phyloP scores from a whole-genome alignment of 2,329 filamentous ascomycete species.

The Penicillium sp. region DNA sequence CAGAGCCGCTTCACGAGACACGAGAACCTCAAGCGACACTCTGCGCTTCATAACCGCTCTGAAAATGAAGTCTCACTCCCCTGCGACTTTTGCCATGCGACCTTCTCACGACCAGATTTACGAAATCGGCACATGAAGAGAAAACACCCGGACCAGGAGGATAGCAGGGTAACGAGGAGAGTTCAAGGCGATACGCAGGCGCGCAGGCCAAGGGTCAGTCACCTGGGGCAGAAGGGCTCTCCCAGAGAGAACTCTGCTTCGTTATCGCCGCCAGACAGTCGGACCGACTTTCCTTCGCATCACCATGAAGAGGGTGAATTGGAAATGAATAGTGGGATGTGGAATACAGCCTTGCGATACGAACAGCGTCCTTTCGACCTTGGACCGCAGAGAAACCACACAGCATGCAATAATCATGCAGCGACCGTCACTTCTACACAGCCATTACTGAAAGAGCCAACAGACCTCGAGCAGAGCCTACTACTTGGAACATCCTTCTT shows the following conservation, averaged over 20 bases:
- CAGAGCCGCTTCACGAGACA: constrained; percentile 45
- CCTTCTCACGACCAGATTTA: constrained; percentile 48
- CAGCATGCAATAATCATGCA: background rate
- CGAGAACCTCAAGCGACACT: constrained; percentile 50
- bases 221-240: background rate
- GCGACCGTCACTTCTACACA: background rate
- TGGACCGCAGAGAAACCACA: background rate
- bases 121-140: constrained; percentile 48
- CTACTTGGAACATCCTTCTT: constrained; percentile 18
- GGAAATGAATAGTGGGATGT: background rate
- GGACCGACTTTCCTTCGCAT: background rate
- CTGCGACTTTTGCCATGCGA: constrained; percentile 44
- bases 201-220: background rate
- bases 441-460: constrained; percentile 11
- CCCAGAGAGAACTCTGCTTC: background rate
- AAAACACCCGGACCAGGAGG: constrained; percentile 41
- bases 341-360: background rate
- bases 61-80: constrained; percentile 33
- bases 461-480: constrained; percentile 21
- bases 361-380: background rate
- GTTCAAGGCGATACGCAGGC: background rate
- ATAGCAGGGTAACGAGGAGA: constrained; percentile 12
- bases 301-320: background rate
- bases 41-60: constrained; percentile 43
- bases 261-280: constrained; percentile 10